Conservation (phyloP, 345 rosid genomes). For the Eucalyptus pumila region DNA sequence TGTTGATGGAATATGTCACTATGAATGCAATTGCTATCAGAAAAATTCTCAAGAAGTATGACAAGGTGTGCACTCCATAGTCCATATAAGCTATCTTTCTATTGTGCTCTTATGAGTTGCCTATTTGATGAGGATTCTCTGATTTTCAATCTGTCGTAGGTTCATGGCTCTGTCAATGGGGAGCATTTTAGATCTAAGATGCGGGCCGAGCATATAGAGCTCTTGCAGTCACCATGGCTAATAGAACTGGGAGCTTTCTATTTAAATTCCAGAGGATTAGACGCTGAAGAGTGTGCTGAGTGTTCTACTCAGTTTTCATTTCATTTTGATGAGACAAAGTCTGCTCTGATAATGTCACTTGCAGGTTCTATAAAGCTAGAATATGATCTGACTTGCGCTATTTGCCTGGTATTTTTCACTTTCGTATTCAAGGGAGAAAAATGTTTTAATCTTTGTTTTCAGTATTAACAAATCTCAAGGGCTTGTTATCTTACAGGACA, state of each 20-base stretch:
- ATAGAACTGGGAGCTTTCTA: conserved; percentile 87
- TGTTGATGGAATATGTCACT: conserved; percentile 64
- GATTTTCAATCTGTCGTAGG: conserved; percentile 14
- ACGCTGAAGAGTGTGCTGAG: conserved; percentile 23
- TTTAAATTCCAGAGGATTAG: conserved; percentile 48
- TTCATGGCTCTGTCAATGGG: conserved; percentile 78
- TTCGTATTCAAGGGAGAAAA: not conserved
- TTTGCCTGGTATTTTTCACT: conserved; percentile 53
- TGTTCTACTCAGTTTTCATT: conserved; percentile 47
- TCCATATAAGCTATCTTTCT: not conserved
- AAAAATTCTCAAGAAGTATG: conserved; percentile 91
- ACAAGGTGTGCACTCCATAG: conserved; percentile 37
- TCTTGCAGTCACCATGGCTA: conserved; percentile 92
- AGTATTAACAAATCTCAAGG: not conserved
- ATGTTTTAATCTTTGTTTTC: not conserved
- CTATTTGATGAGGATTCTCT: not conserved
- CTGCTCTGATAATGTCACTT: conserved; percentile 49
- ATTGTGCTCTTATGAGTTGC: not conserved
- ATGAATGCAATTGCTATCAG: conserved; percentile 87
- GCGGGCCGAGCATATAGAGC: conserved; percentile 79
- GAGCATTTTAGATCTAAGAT: conserved; percentile 68
- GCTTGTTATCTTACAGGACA: conserved; percentile 36
- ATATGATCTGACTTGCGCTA: conserved; percentile 67
- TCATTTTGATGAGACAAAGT: conserved; percentile 31
- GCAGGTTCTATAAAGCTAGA: conserved; percentile 57